Evolutionary conservation across 192 early-diverging fungal genomes (phyloP).

Genomic region (Coemansia biformis): DNA sequence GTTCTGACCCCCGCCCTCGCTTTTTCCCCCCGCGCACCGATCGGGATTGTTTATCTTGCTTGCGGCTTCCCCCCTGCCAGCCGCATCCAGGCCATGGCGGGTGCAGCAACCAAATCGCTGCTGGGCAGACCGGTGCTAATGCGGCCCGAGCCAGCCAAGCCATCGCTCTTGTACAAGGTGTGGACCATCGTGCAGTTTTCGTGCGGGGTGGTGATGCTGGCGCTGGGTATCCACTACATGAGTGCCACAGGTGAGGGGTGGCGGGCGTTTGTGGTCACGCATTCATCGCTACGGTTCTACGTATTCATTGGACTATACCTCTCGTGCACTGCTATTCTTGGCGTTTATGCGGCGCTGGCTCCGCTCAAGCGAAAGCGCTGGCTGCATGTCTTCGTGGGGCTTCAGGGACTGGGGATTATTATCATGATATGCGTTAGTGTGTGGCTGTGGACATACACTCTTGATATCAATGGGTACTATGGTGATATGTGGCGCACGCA

Average conservation of each 20-base stretch:
- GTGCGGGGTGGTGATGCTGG: conserved; percentile 17
- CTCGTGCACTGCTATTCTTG: conserved; percentile 9
- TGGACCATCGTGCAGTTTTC: conserved; percentile 4
- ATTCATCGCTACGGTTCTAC: conserved; percentile 16
- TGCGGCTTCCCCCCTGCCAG: too few relatives aligned
- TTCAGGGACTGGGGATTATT: conserved; percentile 10
- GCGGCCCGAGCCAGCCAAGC: background rate
- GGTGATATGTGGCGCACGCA: conserved; percentile 20
- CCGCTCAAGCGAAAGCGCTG: conserved; percentile 23
- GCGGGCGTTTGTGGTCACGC: conserved; percentile 20
- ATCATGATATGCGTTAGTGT: conserved; percentile 22
- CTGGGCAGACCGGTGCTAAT: background rate
- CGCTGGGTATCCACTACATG: conserved; percentile 24
- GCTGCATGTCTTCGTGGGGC: conserved; percentile 15
- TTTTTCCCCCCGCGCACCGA: too few relatives aligned
- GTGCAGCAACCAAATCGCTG: background rate
- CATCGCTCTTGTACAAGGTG: conserved; percentile 6
- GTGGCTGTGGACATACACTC: conserved; percentile 36
- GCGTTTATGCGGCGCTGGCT: conserved; percentile 25
- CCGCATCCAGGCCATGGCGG: too few relatives aligned
- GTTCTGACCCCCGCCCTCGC: too few relatives aligned
- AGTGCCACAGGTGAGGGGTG: conserved; percentile 14
- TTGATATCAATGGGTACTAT: conserved; percentile 26
- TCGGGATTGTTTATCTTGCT: too few relatives aligned
- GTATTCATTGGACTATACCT: conserved; percentile 28